Conservation (phyloP, 352 stramenopile species). For the Pythium rishiriense region DNA sequence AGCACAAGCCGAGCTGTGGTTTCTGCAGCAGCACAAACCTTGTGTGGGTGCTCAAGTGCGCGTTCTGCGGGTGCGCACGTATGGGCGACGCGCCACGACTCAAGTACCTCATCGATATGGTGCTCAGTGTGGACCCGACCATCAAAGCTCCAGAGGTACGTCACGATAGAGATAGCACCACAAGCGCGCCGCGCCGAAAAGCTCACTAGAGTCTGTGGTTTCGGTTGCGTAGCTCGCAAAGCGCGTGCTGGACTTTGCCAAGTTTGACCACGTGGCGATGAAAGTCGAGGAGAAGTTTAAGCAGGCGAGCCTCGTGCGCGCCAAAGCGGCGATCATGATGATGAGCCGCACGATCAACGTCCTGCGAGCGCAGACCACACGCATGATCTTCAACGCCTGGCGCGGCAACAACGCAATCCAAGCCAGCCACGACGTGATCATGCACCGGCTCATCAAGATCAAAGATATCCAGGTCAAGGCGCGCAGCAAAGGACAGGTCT, state of each 20-base stretch:
- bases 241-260: slow-evolving; percentile 72
- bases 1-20: slow-evolving; percentile 36
- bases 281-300: slow-evolving; percentile 77
- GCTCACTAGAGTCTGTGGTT: neutral
- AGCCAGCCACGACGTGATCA: slow-evolving; percentile 46
- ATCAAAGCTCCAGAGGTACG: slow-evolving; percentile 56
- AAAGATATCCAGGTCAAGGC: slow-evolving; percentile 58
- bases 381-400: slow-evolving; percentile 81
- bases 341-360: slow-evolving; percentile 67
- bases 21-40: slow-evolving; percentile 80
- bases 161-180: neutral
- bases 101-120: slow-evolving; percentile 81
- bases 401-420: slow-evolving; percentile 61
- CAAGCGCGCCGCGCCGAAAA: no score
- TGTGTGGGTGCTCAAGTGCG: slow-evolving; percentile 61
- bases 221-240: slow-evolving; percentile 49
- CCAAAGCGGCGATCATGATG: slow-evolving; percentile 79
- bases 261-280: slow-evolving; percentile 76
- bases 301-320: slow-evolving; percentile 72
- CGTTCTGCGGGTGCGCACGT: slow-evolving; percentile 67
- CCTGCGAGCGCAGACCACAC: slow-evolving; percentile 59
- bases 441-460: slow-evolving; percentile 65
- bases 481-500: slow-evolving; percentile 46
- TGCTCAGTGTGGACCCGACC: slow-evolving; percentile 63
- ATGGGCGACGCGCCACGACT: slow-evolving; percentile 73